Conservation (phyloP, 2,329 filamentous ascomycete species). For the Fusarium nurragi region DNA sequence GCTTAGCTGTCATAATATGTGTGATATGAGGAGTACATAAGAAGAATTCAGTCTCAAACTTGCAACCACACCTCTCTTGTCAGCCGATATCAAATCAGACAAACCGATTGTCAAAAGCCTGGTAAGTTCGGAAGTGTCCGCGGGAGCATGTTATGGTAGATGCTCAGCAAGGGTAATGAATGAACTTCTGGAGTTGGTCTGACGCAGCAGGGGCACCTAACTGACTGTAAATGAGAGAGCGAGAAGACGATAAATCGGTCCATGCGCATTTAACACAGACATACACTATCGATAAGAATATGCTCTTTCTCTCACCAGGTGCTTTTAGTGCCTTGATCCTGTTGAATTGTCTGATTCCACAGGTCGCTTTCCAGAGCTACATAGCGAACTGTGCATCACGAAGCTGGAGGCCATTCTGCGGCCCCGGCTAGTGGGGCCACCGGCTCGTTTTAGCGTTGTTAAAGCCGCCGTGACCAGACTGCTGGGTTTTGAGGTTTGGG, state of each 20-base stretch:
- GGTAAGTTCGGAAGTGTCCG: not conserved
- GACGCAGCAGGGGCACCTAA: not conserved
- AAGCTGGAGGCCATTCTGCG: conserved; percentile 24
- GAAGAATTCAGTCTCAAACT: not conserved
- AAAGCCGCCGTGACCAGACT: conserved; percentile 50
- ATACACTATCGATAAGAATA: not conserved
- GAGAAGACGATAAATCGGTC: not conserved
- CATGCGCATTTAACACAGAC: not conserved
- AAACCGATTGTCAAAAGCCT: not conserved
- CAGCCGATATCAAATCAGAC: not conserved
- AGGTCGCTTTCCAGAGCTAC: not conserved
- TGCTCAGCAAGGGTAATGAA: not conserved
- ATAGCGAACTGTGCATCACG: conserved; percentile 21
- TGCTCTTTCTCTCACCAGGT: not conserved
- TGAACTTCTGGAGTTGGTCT: not conserved
- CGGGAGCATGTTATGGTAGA: not conserved
- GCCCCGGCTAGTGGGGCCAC: conserved; percentile 40
- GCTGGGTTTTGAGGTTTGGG: conserved; percentile 36
- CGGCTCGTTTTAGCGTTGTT: conserved; percentile 43
- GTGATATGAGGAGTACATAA: conserved; percentile 6
- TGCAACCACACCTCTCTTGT: not conserved
- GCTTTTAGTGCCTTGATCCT: not conserved
- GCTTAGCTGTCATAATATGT: conserved; percentile 11
- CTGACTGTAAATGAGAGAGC: not conserved
- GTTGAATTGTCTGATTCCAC: conserved; percentile 1